Conservation (phyloP, 495 filamentous ascomycete genomes). For the Cercophora samala region DNA sequence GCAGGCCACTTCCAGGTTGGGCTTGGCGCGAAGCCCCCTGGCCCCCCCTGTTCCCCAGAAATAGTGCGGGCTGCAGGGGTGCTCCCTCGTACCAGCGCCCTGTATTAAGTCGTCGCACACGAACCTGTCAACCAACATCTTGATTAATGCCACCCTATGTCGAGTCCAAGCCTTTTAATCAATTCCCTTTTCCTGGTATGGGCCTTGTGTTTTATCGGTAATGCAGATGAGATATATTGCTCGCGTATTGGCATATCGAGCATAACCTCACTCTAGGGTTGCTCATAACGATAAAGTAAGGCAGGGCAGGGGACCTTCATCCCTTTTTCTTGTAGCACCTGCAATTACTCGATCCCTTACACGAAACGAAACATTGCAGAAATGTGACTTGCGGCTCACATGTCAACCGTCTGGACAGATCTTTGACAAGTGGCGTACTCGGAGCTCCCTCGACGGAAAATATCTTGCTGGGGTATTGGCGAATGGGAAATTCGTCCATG, state of each 20-base stretch:
- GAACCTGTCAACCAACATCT: slow-evolving; percentile 3
- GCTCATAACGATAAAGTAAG: background rate
- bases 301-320: too few species aligned
- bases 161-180: background rate
- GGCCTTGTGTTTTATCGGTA: background rate
- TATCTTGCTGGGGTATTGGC: background rate
- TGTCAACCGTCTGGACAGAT: background rate
- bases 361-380: background rate
- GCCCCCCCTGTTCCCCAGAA: slow-evolving; percentile 12
- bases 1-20: slow-evolving; percentile 12
- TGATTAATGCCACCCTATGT: slow-evolving; percentile 1
- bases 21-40: slow-evolving; percentile 21
- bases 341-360: background rate
- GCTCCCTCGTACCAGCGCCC: background rate
- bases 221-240: background rate
- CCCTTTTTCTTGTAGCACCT: background rate
- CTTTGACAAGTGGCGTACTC: background rate
- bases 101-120: background rate
- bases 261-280: background rate
- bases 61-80: slow-evolving; percentile 2
- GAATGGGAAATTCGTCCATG: background rate
- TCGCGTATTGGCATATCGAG: background rate
- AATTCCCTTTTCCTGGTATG: background rate
- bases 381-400: background rate
- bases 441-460: background rate